A percentile compares a stretch with the other conserved stretches of the same genome.
phyloP scores from a whole-genome alignment of 2,329 filamentous ascomycete species.

The Sporothrix pseudoabietina region DNA sequence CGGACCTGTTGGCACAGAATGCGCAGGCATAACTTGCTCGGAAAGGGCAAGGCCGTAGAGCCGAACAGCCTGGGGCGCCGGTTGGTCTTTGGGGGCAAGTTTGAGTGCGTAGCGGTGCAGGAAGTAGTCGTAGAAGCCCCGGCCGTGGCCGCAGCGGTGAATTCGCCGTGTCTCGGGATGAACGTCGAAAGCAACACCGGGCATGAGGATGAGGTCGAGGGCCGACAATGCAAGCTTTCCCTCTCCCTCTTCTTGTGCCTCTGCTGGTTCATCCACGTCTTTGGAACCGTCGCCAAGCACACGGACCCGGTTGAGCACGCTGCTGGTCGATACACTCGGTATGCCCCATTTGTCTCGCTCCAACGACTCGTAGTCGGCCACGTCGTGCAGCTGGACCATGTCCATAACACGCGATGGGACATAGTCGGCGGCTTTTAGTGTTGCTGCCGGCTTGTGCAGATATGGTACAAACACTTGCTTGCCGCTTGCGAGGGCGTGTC shows the following conservation, averaged over 20 bases:
- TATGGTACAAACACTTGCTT: conserved; percentile 94
- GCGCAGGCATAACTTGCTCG: conserved; percentile 73
- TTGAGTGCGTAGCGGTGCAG: conserved; percentile 69
- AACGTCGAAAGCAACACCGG: conserved; percentile 86
- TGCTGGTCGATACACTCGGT: conserved; percentile 72
- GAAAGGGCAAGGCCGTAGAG: conserved; percentile 78
- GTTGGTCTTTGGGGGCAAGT: conserved; percentile 27
- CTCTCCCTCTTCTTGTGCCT: conserved; percentile 35
- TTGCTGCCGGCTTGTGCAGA: conserved; percentile 64
- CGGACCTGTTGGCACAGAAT: conserved; percentile 71
- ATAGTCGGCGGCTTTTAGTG: conserved; percentile 41
- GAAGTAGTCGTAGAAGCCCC: conserved; percentile 96
- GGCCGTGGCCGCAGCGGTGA: conserved; percentile 85
- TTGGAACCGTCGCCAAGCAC: conserved; percentile 63
- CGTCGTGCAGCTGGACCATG: conserved; percentile 77
- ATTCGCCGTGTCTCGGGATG: conserved; percentile 57
- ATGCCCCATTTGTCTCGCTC: conserved; percentile 88
- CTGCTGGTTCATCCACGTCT: neutral
- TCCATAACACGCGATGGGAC: conserved; percentile 79
- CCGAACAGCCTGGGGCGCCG: conserved; percentile 46
- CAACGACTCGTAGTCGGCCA: conserved; percentile 77
- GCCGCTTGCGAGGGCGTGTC: conserved; percentile 71
- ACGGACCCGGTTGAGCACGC: conserved; percentile 67
- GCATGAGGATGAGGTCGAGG: conserved; percentile 86
- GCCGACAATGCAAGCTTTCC: conserved; percentile 42